Evolutionary conservation across 352 stramenopile species (phyloP), one percentile per base, ranked within the genome.

Genomic region (Phytopythium helicoides): DNA sequence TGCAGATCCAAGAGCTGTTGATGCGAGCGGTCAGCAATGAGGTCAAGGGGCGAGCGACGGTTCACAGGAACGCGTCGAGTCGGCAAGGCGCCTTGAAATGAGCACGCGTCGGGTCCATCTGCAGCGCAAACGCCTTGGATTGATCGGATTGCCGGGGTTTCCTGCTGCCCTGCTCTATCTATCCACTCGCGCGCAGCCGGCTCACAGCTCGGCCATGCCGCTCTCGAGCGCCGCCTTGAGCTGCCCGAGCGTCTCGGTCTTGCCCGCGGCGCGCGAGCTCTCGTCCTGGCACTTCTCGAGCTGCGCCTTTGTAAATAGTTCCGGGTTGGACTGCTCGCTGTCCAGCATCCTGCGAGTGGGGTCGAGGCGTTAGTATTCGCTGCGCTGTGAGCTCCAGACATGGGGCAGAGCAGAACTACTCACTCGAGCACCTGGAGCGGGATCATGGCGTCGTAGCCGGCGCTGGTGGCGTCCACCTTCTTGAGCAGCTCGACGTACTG

Each of bases 241-340:
- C 62, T 80, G 44, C 47, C 73, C 58, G 25, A 89, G 61, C 35
- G 73, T 81, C 34, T 86, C 66, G 15, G 75, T 59, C 57, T 83
- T 84, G 14, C 52, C 65, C 0, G 69, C 67, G 3, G 69, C 62
- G 16, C 64, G 61, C 28, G 62, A 41, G 56, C 76, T 89, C 49
- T 89, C 73, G 3, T 87, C 68, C 40, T 78, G 49, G 35, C 76
- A 87, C 36, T 73, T 76, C 35, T 89, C 76, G 45, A 89, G 41
- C 58, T 87, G 76, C 39, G 54, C 26, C 57, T 84, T 85, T 1
- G 79, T 89, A 52, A 79, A 87, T 14, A 87, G 61, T 55, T 89
- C 79, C 7, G 76, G 79, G 49, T 89, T 89, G 6, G 72, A 83
- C 34, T 80, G 60, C 35, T 81, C 47, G 4, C 56, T 60, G 45